phyloP scores from a whole-genome alignment of 2,329 filamentous ascomycete genomes.

The Zasmidium citrigriseum region DNA sequence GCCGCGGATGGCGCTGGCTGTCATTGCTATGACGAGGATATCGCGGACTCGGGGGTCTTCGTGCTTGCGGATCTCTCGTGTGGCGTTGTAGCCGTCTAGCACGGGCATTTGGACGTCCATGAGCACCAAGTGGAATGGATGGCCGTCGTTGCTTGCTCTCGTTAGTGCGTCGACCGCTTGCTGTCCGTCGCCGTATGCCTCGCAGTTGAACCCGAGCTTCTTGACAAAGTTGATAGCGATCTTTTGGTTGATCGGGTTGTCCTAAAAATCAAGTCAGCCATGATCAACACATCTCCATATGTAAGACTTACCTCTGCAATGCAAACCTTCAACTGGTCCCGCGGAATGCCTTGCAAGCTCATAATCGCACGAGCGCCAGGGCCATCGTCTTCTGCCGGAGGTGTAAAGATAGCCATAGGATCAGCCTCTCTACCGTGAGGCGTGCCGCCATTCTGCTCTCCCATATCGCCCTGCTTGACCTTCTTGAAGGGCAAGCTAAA shows the following conservation, averaged over 20 bases:
- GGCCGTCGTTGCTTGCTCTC: slow-evolving; percentile 67
- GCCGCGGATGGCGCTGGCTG: slow-evolving; percentile 88
- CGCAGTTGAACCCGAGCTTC: slow-evolving; percentile 80
- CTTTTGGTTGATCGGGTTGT: slow-evolving; percentile 92
- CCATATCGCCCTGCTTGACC: slow-evolving; percentile 57
- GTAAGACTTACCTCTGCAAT: too few relatives aligned
- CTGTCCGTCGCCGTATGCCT: slow-evolving; percentile 86
- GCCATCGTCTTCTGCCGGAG: slow-evolving; percentile 45
- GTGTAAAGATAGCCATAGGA: slow-evolving; percentile 59
- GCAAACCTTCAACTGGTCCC: slow-evolving; percentile 79
- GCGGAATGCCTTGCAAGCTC: slow-evolving; percentile 72
- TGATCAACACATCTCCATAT: too few relatives aligned
- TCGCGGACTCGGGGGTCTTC: slow-evolving; percentile 73
- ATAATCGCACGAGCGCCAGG: slow-evolving; percentile 41
- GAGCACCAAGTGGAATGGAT: slow-evolving; percentile 83
- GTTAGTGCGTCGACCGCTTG: slow-evolving; percentile 87
- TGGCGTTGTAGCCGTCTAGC: slow-evolving; percentile 89
- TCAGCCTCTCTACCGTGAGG: slow-evolving; percentile 44
- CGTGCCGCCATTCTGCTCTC: slow-evolving; percentile 22
- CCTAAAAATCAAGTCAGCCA: too few relatives aligned
- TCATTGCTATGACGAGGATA: slow-evolving; percentile 96
- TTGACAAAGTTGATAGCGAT: slow-evolving; percentile 91
- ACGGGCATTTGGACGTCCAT: slow-evolving; percentile 98
- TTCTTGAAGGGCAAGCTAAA: slow-evolving; percentile 88
- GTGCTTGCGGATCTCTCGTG: slow-evolving; percentile 77